These are phyloP conservation scores for Hirschioporus abietinus DNA, from an alignment of 768 basidiomycete species.

Conservation along the genomic window DNA sequence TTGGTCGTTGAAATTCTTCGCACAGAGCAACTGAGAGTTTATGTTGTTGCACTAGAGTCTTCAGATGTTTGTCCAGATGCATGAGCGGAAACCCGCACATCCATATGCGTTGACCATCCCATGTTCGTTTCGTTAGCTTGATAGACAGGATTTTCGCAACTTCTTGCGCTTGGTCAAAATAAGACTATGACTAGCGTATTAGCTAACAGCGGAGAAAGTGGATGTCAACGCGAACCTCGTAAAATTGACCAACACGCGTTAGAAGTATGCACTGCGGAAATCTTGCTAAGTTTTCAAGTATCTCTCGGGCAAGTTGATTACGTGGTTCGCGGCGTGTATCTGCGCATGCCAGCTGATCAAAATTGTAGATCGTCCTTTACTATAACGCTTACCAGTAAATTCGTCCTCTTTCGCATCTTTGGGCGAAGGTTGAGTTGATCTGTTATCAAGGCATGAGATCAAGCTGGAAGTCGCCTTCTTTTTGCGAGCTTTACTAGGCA, in stretches of 20 bases:
- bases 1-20: slow-evolving; percentile 72
- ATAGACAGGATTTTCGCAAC: slow-evolving; percentile 75
- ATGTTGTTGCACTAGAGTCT: slow-evolving; percentile 76
- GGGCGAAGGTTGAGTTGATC: neutral
- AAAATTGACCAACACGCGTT: slow-evolving; percentile 92
- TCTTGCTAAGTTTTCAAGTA: slow-evolving; percentile 61
- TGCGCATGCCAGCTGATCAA: neutral
- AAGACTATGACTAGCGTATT: slow-evolving; percentile 55
- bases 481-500: neutral
- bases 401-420: neutral
- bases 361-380: neutral
- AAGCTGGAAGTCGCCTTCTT: neutral
- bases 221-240: slow-evolving; percentile 58
- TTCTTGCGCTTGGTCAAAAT: slow-evolving; percentile 85
- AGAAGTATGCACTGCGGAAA: slow-evolving; percentile 89
- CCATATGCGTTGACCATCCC: slow-evolving; percentile 60
- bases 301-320: slow-evolving; percentile 60
- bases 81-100: slow-evolving; percentile 92
- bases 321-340: slow-evolving; percentile 21
- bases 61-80: slow-evolving; percentile 84
- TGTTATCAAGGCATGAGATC: neutral
- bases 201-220: slow-evolving; percentile 6
- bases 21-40: slow-evolving; percentile 88
- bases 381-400: neutral
- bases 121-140: slow-evolving; percentile 73